These are phyloP conservation scores for Cercophora samala DNA, from an alignment of 495 filamentous ascomycete species.

Conservation along the genomic window DNA sequence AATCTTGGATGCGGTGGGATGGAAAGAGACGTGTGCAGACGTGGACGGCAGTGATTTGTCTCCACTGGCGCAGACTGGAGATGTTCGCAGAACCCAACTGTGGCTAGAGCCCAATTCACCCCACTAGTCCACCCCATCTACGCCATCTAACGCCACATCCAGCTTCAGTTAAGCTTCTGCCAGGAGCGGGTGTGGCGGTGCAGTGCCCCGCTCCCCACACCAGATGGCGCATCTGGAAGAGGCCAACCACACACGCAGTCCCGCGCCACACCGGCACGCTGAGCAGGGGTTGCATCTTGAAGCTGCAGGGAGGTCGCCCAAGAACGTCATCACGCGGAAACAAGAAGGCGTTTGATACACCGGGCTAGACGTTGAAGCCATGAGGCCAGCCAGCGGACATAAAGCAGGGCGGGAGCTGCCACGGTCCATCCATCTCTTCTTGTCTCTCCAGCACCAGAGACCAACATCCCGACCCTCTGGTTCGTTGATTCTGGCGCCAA, in stretches of 20 bases:
- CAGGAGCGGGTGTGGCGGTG: constrained; percentile 16
- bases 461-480: not conserved
- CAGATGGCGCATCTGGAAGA: constrained; percentile 4
- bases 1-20: not conserved
- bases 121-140: not conserved
- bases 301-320: constrained; percentile 8
- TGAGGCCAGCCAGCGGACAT: constrained; percentile 16
- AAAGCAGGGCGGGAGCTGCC: constrained; percentile 14
- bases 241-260: not conserved
- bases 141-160: not conserved
- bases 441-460: constrained; percentile 1
- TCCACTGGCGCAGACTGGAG: constrained; percentile 16
- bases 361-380: constrained; percentile 13
- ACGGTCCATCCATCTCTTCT: constrained; percentile 1
- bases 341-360: constrained; percentile 10
- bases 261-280: not conserved
- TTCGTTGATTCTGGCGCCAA: constrained; percentile 18
- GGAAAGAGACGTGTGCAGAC: constrained; percentile 22
- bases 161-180: not conserved
- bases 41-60: constrained; percentile 32
- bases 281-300: constrained; percentile 2
- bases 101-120: not conserved
- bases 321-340: constrained; percentile 17
- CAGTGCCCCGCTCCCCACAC: not conserved
- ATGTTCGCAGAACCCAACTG: not conserved